Evolutionary conservation across 495 filamentous ascomycete genomes (phyloP), one percentile per base, ranked within the genome.

Genomic region (Chaetomidium leptoderma): DNA sequence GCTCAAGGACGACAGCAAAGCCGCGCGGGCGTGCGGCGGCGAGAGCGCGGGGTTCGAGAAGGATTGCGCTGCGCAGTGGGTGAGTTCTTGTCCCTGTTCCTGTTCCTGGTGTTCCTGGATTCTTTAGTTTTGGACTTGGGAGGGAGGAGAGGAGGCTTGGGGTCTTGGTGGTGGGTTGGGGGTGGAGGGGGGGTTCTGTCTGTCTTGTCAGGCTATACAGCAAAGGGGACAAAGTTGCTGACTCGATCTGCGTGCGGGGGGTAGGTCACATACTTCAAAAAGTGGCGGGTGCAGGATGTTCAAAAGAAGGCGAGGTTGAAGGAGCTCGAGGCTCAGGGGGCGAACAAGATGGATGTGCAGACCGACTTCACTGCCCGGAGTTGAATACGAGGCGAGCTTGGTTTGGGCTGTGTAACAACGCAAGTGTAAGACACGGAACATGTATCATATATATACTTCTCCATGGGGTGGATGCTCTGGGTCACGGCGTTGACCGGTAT

Each of bases 251-350:
- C 57, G 4, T 14, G 19, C 33, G 2, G n/a, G 23, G 35, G 55
- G 33, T 64, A 97, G 92, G 90, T 97, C 56, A 89, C 88, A 73
- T 96, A 98, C 73, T 98, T 98, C 79, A 96, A 97, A 74, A 88
- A 96, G 69, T 85, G 90, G 72, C 80, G 93, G 58, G 90, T 97
- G 37, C 91, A 93, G 78, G 92, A 97, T 55, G 80, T 86, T 66
- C 88, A 96, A 57, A 88, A 90, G 68, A 86, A 89, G 61, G 78
- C 86, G 72, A 87, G 87, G 42, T 73, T 97, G 35, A 85, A 87
- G 72, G 82, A 82, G 61, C 81, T 98, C 58, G 82, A 90, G 70
- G 83, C 81, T 24, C 88, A 96, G 70, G 90, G 90, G 60, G 92
- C 87, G 26, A 78, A 82, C 57, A 67, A 80, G 67, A 78, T 89